These are phyloP conservation scores for Nematocida sp. DNA, from an alignment of 371 early-diverging fungal species.

Conservation along the genomic window DNA sequence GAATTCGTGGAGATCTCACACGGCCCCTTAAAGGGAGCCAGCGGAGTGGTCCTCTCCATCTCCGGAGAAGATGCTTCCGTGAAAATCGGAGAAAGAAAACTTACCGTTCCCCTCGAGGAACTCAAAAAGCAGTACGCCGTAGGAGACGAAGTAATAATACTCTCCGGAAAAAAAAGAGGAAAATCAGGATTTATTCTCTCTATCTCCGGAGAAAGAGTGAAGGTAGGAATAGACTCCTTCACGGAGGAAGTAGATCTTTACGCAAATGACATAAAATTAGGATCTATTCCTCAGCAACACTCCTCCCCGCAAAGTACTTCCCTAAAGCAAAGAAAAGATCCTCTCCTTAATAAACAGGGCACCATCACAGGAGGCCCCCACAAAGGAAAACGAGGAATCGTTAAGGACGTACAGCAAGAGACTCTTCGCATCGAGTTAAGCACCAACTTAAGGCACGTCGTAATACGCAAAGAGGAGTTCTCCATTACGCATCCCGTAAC, in stretches of 20 bases:
- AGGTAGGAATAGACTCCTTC: conserved; percentile 68
- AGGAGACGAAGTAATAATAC: conserved; percentile 81
- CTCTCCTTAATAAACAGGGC: conserved; percentile 77
- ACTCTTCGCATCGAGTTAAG: conserved; percentile 84
- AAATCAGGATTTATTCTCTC: conserved; percentile 74
- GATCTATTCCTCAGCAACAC: conserved; percentile 64
- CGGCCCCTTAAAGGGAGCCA: conserved; percentile 40
- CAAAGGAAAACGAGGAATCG: conserved; percentile 91
- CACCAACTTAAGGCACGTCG: conserved; percentile 75
- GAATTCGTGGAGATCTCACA: conserved; percentile 38
- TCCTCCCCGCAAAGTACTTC: neutral
- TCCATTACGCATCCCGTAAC: too few species aligned
- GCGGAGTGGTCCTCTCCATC: conserved; percentile 13
- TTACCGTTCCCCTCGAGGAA: conserved; percentile 62
- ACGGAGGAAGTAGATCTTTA: conserved; percentile 59
- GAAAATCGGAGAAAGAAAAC: conserved; percentile 36
- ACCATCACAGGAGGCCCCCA: conserved; percentile 79
- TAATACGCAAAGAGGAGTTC: conserved; percentile 65
- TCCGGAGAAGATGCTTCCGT: conserved; percentile 9
- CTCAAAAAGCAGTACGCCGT: conserved; percentile 73
- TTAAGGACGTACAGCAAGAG: conserved; percentile 76
- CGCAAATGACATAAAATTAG: conserved; percentile 67
- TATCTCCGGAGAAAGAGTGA: conserved; percentile 68
- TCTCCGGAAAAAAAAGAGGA: conserved; percentile 78
- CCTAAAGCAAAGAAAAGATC: conserved; percentile 69